Base-by-base conservation (phyloP, 768 basidiomycete species). In the Xerocomus spinulosus region DNA sequence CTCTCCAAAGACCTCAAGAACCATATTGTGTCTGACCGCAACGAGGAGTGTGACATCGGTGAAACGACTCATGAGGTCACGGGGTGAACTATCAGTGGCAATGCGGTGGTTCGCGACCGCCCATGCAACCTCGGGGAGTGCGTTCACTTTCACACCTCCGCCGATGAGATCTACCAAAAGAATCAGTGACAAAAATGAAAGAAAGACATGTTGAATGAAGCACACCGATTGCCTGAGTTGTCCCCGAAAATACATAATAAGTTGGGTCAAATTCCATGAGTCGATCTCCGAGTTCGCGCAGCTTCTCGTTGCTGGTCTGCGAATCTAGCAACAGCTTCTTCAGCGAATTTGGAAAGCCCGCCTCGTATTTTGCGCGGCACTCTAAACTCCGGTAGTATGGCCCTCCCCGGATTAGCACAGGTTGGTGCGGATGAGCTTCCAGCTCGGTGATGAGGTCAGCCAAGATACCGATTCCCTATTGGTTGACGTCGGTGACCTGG, bases 1-100 rank as follows among this genome's bases (percentile, higher is more conserved):
- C 32, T 60, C 55, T 18, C 73, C 76, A 55, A 77, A 74, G 2
- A 73, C 69, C 1, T 67, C 66, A 29, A 68, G 60, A 4, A 68
- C 68, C 49, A 74, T 62, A 54, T 77, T 75, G 42, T 73, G 66
- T 26, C 67, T 58, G 23, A 44, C 69, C 57, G 56, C 44, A 26
- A 51, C 21, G 28, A 54, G 54, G 12, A 34, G 30, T 0, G 43
- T 26, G 3, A 55, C 34, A 8, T 32, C 10, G 9, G 39, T 44
- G 17, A 58, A 61, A 36, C 43, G 54, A 28, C 26, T 14, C 35
- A 42, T 42, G 24, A 62, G 33, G 17, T 51, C 52, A 36, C 40
- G 25, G 12, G 23, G 42, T 10, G 26, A 28, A 28, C 26, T 28
- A 28, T 28, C 5, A 10, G 5, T 10, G 10, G 62, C 64, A 46